Evolutionary conservation across 805 yeast genomes (phyloP), one percentile per base, ranked within the genome.

Genomic region (Cyberlindnera amylophila): DNA sequence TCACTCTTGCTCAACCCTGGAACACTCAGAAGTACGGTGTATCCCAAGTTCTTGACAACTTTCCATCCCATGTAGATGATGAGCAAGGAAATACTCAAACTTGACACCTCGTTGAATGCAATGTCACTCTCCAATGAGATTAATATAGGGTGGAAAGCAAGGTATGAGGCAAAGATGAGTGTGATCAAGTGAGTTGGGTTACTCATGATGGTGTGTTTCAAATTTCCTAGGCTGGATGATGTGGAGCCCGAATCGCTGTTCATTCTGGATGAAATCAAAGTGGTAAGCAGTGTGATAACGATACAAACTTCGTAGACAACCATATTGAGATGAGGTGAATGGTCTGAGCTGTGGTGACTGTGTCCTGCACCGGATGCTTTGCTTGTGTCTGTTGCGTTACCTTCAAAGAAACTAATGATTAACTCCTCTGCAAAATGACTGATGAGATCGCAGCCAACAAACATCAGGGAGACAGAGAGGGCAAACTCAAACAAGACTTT

Each of bases 401-500:
- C 32, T 9, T 61, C 65, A 18, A 66, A 65, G 34, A 67, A 54
- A 7, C 42, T 32, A 24, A 45, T 50, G 14, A 50, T 42, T 21
- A 79, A 53, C 49, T 87, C 96, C 62, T 91, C 97, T 14, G 86
- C 53, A n/a, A 86, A 71, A 62, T 91, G 99, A 36, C 95, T 86
- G 34, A 86, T 66, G 39, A 93, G 68, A 62, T 91, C 98, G 39
- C 88, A 76, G 0, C 98, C 97, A 46, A 91, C 95, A 75, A 90
- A 91, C 18, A 90, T 70, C 47, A 91, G 72, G 1, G 95, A 82
- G 1, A 91, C 82, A 13, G 93, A 79, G 33, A 89, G 68, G 0
- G 95, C 96, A 67, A 90, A 90, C 2, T 95, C 95, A 34, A 85
- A 80, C 14, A 91, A 65, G 0, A 91, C 95, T 57, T 91, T 96